Conservation (phyloP, 345 rosid genomes). For the Psidium friedrichsthalianum region DNA sequence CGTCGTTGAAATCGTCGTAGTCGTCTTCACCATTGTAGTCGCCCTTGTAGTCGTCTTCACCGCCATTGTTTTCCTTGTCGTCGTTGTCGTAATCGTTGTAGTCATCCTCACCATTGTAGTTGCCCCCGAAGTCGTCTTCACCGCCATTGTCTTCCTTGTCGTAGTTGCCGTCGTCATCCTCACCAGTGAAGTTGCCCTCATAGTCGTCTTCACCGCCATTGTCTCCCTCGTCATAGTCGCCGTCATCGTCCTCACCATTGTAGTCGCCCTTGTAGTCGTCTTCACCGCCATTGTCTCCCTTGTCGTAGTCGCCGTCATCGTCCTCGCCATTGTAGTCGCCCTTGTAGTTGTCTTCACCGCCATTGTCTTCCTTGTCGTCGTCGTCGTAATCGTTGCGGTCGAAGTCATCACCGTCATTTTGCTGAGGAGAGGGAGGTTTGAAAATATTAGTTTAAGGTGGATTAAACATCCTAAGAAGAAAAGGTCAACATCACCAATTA, state of each 20-base stretch:
- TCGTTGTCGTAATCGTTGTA: no score
- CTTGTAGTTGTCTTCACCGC: slow-evolving; percentile 19
- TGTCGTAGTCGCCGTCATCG: not conserved
- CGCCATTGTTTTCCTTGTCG: slow-evolving; percentile 18
- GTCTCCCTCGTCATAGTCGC: no score
- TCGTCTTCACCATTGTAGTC: not conserved
- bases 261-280: slow-evolving; percentile 6
- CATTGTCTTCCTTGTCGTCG: slow-evolving; percentile 13
- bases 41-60: slow-evolving; percentile 13
- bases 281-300: slow-evolving; percentile 25
- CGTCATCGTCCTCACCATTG: slow-evolving; percentile 2
- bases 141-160: slow-evolving; percentile 20
- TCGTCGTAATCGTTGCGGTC: not conserved
- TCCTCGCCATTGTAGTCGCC: not conserved
- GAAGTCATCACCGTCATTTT: not conserved
- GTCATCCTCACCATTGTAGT: no score
- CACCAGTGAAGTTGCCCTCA: no score
- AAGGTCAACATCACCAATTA: not conserved
- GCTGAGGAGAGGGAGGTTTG: not conserved
- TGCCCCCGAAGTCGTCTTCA: slow-evolving; percentile 12
- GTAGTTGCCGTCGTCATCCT: not conserved
- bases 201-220: no score
- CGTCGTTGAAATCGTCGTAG: not conserved
- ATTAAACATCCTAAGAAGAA: not conserved
- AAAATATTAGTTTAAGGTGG: not conserved